Evolutionary conservation across 495 filamentous ascomycete genomes (phyloP), one percentile per base, ranked within the genome.

Genomic region (Chaetomium tenue): DNA sequence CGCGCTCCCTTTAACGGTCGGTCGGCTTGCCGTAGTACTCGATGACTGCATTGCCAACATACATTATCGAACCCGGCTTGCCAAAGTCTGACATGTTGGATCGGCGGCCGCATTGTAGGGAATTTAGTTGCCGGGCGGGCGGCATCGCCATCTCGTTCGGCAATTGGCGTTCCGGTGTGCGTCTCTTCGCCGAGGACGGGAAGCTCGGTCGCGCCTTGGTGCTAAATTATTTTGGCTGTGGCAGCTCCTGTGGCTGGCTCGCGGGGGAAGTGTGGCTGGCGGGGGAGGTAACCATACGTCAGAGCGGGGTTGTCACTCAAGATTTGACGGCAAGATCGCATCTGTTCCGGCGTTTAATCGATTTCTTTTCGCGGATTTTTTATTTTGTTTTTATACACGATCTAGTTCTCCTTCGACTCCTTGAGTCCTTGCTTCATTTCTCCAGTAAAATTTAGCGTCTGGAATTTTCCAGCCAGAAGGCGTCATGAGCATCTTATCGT

Each of bases 91-190:
- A 72, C 55, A 51, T 37, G 53, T 51, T 69, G 57, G 63, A 71
- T 69, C 30, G 72, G 72, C 69, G 72, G 72, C 61, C 69, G 72
- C 72, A 75, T 75, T 25, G 63, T 74, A 20, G 46, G 8, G 39
- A 57, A 20, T 68, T 71, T 66, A 72, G 47, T 64, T 57, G 60
- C 68, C 40, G 40, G 40, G 33, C 68, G 67, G 71, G 63, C 61
- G 64, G 66, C 69, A 69, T 67, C 69, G 71, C 71, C 71, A 75
- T 75, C 61, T 64, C 63, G 63, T 30, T 56, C 44, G 57, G 66
- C 65, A 70, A 66, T 66, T 61, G 59, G 57, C 55, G 26, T 64
- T 42, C 16, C 30, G 20, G 22, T 11, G n/a, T 62, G 33, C 56
- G 39, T 58, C 39, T 16, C 9, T 9, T 15, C 20, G 37, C 13